phyloP scores from a whole-genome alignment of 352 stramenopile genomes.

The Phytophthora ramorum region DNA sequence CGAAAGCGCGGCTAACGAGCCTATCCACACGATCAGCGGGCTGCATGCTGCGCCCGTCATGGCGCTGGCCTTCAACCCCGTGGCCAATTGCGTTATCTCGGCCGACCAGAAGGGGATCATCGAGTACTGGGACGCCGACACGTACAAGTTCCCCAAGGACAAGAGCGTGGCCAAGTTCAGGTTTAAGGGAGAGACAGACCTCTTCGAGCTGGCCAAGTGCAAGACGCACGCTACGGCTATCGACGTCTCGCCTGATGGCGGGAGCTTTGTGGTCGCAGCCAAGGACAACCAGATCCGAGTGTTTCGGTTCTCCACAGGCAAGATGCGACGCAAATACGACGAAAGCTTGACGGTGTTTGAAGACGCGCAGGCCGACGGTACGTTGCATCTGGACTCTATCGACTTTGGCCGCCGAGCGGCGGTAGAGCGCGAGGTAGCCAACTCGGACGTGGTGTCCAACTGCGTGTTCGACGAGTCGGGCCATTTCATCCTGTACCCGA shows the following conservation, averaged over 20 bases:
- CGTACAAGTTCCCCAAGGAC: slow-evolving; percentile 56
- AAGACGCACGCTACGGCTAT: slow-evolving; percentile 89
- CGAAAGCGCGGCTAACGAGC: slow-evolving; percentile 60
- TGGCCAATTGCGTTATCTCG: slow-evolving; percentile 92
- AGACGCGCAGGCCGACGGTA: slow-evolving; percentile 75
- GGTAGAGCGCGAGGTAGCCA: slow-evolving; percentile 83
- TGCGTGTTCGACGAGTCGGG: slow-evolving; percentile 96
- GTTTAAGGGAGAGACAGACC: slow-evolving; percentile 97
- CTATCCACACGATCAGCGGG: slow-evolving; percentile 72
- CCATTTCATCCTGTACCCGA: slow-evolving; percentile 96
- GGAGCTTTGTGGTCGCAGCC: slow-evolving; percentile 86
- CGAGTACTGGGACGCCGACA: slow-evolving; percentile 93
- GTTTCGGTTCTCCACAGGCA: slow-evolving; percentile 89
- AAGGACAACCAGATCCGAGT: slow-evolving; percentile 92
- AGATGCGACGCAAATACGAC: slow-evolving; percentile 90
- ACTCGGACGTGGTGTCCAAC: slow-evolving; percentile 68
- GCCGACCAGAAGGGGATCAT: slow-evolving; percentile 93
- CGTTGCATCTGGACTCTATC: slow-evolving; percentile 85
- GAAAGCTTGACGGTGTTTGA: slow-evolving; percentile 92
- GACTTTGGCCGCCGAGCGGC: slow-evolving; percentile 89
- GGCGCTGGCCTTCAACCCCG: slow-evolving; percentile 86
- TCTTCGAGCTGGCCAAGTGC: slow-evolving; percentile 96
- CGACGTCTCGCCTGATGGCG: slow-evolving; percentile 68
- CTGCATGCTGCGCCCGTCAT: slow-evolving; percentile 94
- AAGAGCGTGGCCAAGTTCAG: slow-evolving; percentile 69